Percentiles rank a stretch among this genome's conserved stretches.
Conservation (phyloP, 2,329 filamentous ascomycete genomes). For the Alternaria consortialis region DNA sequence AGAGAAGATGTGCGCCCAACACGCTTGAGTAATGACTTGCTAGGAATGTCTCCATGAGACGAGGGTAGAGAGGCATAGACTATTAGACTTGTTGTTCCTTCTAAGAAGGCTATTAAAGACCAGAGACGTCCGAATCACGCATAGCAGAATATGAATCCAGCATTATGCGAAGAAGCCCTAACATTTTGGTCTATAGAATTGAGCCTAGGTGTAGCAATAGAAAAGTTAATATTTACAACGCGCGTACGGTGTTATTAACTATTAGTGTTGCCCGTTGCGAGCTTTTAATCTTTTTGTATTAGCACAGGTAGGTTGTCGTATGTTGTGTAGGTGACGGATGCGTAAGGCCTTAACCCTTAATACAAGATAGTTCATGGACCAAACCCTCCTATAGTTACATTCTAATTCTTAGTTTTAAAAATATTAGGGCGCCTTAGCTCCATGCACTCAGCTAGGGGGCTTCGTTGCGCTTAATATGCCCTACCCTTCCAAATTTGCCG, state of each 20-base stretch:
- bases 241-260: too few relatives aligned
- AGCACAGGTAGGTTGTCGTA: not conserved
- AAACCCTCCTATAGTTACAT: not conserved
- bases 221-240: too few relatives aligned
- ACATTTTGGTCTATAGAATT: too few relatives aligned
- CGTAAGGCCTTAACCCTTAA: not conserved
- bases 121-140: not conserved
- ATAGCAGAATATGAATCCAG: not conserved
- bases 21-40: conserved; percentile 7
- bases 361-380: not conserved
- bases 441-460: not conserved
- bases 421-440: not conserved
- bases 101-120: not conserved
- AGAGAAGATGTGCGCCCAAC: conserved; percentile 4
- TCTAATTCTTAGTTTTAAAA: not conserved
- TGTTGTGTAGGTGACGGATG: too few relatives aligned
- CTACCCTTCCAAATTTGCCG: not conserved
- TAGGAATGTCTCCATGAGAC: not conserved
- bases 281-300: not conserved
- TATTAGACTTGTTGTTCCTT: conserved; percentile 1
- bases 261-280: too few relatives aligned
- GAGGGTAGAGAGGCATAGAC: conserved; percentile 2
- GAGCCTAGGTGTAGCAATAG: too few relatives aligned
- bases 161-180: not conserved
- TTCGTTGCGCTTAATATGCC: not conserved